phyloP scores from a whole-genome alignment of 1,284 basidiomycete species.

The Boletus semigastroideus region DNA sequence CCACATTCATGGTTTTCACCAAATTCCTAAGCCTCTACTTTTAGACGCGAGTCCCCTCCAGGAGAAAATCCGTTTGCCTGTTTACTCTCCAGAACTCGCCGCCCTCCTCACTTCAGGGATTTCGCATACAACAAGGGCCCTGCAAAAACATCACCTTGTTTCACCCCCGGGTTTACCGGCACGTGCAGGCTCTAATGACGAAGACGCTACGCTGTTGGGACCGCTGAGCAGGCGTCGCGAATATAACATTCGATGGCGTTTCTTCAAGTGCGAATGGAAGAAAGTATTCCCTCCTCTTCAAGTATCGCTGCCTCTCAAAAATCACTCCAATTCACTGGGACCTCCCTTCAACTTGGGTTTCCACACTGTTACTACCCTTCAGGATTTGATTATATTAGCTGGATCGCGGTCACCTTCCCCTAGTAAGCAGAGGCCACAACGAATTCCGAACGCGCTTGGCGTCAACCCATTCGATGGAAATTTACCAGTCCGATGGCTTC shows the following conservation, averaged over 20 bases:
- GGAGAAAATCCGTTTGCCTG: constrained; percentile 58
- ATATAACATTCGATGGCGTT: constrained; percentile 70
- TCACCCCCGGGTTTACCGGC: constrained; percentile 56
- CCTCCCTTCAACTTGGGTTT: constrained; percentile 41
- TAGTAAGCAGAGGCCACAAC: constrained; percentile 11
- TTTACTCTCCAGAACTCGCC: constrained; percentile 58
- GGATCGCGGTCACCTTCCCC: constrained; percentile 24
- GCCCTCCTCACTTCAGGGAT: constrained; percentile 56
- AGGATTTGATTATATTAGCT: constrained; percentile 50
- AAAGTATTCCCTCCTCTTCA: constrained; percentile 62
- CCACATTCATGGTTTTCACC: constrained; percentile 9
- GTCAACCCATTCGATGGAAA: constrained; percentile 19
- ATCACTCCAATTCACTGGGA: not conserved
- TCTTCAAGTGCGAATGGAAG: constrained; percentile 53
- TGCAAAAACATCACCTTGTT: constrained; percentile 40
- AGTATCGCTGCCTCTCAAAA: constrained; percentile 26
- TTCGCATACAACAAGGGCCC: constrained; percentile 48
- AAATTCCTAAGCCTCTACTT: constrained; percentile 49
- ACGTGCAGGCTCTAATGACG: constrained; percentile 55
- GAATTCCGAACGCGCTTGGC: not conserved
- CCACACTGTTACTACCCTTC: constrained; percentile 44
- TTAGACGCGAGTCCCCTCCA: constrained; percentile 42
- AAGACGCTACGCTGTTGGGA: constrained; percentile 60
- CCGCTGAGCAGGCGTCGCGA: constrained; percentile 69
- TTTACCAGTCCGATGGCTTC: constrained; percentile 59